A percentile compares a stretch with the other conserved stretches of the same genome.
These are phyloP conservation scores for Trypethelium eluteriae DNA, from an alignment of 495 filamentous ascomycete genomes.

Conservation along the genomic window DNA sequence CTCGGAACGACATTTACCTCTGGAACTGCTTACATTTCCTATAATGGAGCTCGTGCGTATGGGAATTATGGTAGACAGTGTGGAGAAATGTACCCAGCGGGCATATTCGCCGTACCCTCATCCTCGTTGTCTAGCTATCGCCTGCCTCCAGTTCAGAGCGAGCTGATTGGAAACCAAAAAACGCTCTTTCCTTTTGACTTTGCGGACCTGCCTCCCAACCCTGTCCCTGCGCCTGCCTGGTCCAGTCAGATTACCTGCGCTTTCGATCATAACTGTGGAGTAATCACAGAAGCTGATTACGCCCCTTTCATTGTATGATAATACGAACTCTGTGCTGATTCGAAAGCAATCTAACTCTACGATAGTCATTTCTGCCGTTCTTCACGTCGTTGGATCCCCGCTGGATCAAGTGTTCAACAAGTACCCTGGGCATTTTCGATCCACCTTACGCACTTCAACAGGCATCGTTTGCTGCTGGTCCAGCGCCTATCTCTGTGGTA, in stretches of 20 bases:
- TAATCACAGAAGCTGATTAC: slow-evolving; percentile 1
- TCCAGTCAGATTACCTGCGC: slow-evolving; percentile 11
- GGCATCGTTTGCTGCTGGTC: background rate
- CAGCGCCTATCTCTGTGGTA: background rate
- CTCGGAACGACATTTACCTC: slow-evolving; percentile 1
- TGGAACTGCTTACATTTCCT: slow-evolving; percentile 1
- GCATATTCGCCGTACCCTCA: slow-evolving; percentile 1
- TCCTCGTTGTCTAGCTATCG: background rate
- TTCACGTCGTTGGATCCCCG: background rate
- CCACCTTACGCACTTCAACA: background rate
- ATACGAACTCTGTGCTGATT: background rate
- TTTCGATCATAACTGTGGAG: background rate
- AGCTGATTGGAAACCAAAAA: background rate
- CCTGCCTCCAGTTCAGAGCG: background rate
- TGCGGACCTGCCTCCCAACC: slow-evolving; percentile 18
- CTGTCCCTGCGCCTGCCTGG: slow-evolving; percentile 12
- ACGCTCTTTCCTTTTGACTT: slow-evolving; percentile 7
- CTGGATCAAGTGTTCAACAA: background rate
- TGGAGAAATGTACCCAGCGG: background rate
- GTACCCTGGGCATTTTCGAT: background rate
- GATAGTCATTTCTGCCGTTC: background rate
- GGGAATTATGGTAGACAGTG: background rate
- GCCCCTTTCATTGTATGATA: background rate
- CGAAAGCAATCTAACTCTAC: background rate
- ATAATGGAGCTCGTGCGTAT: background rate